Evolutionary conservation across 805 yeast species (phyloP).

Genomic region (Ogataea corticis): DNA sequence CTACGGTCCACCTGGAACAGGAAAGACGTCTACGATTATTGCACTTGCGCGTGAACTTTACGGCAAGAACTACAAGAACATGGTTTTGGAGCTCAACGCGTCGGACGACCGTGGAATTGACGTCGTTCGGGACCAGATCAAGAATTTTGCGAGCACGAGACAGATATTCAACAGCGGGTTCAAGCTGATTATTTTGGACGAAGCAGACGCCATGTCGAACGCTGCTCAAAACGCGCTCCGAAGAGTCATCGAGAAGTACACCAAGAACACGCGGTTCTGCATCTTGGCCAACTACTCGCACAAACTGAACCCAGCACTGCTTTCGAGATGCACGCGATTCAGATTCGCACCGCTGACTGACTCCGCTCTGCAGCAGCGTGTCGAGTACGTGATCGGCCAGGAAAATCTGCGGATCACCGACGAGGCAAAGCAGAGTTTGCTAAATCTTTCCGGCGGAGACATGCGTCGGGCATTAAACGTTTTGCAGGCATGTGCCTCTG

Average conservation of each 20-base stretch:
- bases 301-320: constrained; percentile 89
- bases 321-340: constrained; percentile 94
- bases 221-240: constrained; percentile 84
- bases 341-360: constrained; percentile 80
- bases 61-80: constrained; percentile 77
- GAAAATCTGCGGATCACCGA: constrained; percentile 62
- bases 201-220: constrained; percentile 92
- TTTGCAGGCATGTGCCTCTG: constrained; percentile 89
- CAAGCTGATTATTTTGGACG: constrained; percentile 90
- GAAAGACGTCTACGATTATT: constrained; percentile 84
- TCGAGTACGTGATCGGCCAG: constrained; percentile 63
- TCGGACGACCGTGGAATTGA: constrained; percentile 97
- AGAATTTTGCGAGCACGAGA: constrained; percentile 92
- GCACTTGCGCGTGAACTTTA: constrained; percentile 87
- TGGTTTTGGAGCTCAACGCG: constrained; percentile 94
- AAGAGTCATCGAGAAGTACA: constrained; percentile 86
- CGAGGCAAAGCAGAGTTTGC: constrained; percentile 64
- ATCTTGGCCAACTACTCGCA: constrained; percentile 95
- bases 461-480: constrained; percentile 95
- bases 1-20: constrained; percentile 96
- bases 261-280: constrained; percentile 93
- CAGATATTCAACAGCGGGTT: constrained; percentile 87
- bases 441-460: constrained; percentile 84
- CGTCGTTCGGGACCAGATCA: constrained; percentile 96
- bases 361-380: constrained; percentile 66